Base-by-base conservation (phyloP, 1,139 yeast species). In the Blastobotrys persicus region DNA sequence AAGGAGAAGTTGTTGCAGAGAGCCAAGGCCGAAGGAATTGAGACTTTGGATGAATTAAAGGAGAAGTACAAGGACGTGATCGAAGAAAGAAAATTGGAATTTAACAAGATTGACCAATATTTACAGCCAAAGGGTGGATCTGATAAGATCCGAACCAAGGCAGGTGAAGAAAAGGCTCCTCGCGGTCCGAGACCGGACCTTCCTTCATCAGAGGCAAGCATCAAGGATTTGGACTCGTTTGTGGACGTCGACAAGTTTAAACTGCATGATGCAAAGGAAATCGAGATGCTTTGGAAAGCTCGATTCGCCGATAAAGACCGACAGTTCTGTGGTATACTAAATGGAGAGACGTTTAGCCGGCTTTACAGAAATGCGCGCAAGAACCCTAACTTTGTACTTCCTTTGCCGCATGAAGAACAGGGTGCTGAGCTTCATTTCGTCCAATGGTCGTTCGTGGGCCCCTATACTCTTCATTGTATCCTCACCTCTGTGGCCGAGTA, bases 391-490 rank as follows among this genome's bases (percentile, higher is more conserved):
- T 73, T 73, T 55, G 68, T 73, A 44, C 61, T 73, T 40, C 77
- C 77, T 2, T 59, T 74, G 39, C 75, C 81, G 2, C 74, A 64
- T 44, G 65, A 64, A 46, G 61, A 73, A 41, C 77, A 74, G 39
- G 73, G 88, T 68, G 55, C 84, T 59, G 98, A 92, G 67, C 77
- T 92, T 73, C 97, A 92, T 65, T 89, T 85, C 65, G 81, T 89
- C 16, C 98, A 94, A 69, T 94, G 98, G 98, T 76, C 83, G 16
- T 88, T 89, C 67, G 92, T 85, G 1, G 96, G 95, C 0, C 84
- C 88, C 5, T 63, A 81, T 39, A 91, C 98, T 3, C 75, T 88
- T 2, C 96, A 94, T 69, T 88, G 96, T 66, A 78, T 94, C 79
- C 74, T 94, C 60, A 94, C 98, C 1, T 83, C 97, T 0, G 76